phyloP scores from a whole-genome alignment of 108 stramenopile species.

The Skeletonema menzelii region DNA sequence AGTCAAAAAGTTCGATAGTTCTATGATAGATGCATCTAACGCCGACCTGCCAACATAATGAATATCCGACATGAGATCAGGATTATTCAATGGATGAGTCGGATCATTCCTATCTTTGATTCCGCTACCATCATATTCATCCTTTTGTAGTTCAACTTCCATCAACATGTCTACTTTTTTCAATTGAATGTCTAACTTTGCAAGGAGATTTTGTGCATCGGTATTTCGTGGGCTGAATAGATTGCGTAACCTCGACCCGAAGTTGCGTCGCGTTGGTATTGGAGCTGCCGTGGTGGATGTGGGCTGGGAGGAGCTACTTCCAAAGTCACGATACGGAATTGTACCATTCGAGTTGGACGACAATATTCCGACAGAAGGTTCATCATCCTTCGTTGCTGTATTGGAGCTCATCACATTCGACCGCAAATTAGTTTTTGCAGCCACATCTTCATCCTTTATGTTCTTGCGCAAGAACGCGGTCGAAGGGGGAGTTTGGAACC shows the following conservation, averaged over 20 bases:
- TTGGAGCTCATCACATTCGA: not conserved
- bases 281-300: not conserved
- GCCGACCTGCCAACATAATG: conserved; percentile 44
- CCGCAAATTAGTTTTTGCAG: too few relatives aligned
- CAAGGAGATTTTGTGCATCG: conserved; percentile 26
- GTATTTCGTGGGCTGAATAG: conserved; percentile 30
- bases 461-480: not conserved
- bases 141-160: conserved; percentile 18
- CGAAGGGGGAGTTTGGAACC: not conserved
- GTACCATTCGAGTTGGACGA: not conserved
- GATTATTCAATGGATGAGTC: conserved; percentile 31
- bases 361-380: not conserved
- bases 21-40: conserved; percentile 15
- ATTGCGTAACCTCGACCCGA: conserved; percentile 16
- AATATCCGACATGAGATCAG: conserved; percentile 21
- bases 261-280: not conserved
- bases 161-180: conserved; percentile 7
- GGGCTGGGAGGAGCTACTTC: not conserved
- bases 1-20: conserved; percentile 25
- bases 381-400: not conserved
- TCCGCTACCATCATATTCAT: conserved; percentile 10
- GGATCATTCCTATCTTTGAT: conserved; percentile 21
- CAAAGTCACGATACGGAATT: not conserved
- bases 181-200: conserved; percentile 41
- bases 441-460: not conserved